Conservation (phyloP, 139 green algal species). For the Edaphochlamys debaryana region DNA sequence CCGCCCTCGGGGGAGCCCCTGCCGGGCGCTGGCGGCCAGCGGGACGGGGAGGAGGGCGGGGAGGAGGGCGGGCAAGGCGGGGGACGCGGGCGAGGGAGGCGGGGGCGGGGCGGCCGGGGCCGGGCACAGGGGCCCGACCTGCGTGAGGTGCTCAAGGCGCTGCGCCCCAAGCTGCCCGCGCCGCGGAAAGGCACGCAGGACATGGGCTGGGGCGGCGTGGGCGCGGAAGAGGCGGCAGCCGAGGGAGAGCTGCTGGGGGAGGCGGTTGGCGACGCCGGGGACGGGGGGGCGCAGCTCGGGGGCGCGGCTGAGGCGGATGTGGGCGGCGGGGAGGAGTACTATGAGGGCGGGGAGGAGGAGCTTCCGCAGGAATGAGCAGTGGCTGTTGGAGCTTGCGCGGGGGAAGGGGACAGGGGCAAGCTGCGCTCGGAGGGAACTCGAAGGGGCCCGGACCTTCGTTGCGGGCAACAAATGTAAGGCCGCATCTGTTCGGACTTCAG, state of each 20-base stretch:
- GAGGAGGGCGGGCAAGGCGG: not conserved
- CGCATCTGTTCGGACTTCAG: too few relatives aligned
- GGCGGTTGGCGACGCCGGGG: not conserved
- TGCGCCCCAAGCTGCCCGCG: not conserved
- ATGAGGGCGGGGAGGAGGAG: too few relatives aligned
- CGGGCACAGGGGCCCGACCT: not conserved
- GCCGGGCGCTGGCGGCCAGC: not conserved
- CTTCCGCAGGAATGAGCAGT: too few relatives aligned
- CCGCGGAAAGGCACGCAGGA: not conserved
- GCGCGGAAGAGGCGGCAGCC: not conserved
- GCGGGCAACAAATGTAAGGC: too few relatives aligned
- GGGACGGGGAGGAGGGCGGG: not conserved
- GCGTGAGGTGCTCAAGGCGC: constrained; percentile 11
- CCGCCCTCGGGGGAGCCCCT: not conserved
- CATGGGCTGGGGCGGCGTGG: not conserved
- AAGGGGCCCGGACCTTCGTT: too few relatives aligned
- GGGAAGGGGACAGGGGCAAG: too few relatives aligned
- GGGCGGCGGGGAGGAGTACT: not conserved
- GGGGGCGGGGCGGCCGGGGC: not conserved
- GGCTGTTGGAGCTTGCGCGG: too few relatives aligned
- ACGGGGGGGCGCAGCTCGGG: not conserved
- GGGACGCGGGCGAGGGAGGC: not conserved
- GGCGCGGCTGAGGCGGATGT: not conserved
- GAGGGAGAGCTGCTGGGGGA: not conserved
- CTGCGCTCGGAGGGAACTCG: too few relatives aligned